Conservation (phyloP, 768 basidiomycete species). For the Hygrophorus pudorinus region DNA sequence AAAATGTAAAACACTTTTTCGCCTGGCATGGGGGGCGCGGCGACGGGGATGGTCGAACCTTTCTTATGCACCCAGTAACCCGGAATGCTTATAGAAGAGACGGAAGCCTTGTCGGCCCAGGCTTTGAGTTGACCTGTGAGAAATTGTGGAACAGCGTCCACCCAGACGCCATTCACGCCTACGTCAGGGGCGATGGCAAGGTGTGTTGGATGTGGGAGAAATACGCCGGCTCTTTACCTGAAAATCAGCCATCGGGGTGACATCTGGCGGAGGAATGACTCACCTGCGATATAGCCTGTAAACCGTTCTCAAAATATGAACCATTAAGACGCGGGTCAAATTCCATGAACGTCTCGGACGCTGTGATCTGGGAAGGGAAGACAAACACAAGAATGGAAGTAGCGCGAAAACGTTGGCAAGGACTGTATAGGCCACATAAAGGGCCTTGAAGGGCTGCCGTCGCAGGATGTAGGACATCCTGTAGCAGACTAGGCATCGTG, state of each 20-base stretch:
- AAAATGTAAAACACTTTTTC: slow-evolving; percentile 50
- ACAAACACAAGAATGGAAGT: slow-evolving; percentile 37
- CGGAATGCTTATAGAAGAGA: slow-evolving; percentile 34
- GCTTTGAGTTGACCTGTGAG: slow-evolving; percentile 33
- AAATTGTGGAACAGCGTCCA: slow-evolving; percentile 31
- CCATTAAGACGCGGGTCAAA: slow-evolving; percentile 26
- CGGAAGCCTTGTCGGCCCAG: slow-evolving; percentile 29
- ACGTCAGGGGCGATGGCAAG: slow-evolving; percentile 17
- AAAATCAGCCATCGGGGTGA: background rate
- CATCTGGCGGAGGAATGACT: slow-evolving; percentile 2
- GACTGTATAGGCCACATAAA: slow-evolving; percentile 36
- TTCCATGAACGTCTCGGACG: slow-evolving; percentile 40
- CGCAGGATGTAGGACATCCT: no score
- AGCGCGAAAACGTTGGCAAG: slow-evolving; percentile 30
- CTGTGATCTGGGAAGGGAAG: slow-evolving; percentile 27
- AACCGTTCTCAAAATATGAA: slow-evolving; percentile 23
- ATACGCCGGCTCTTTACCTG: no score
- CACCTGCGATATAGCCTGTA: slow-evolving; percentile 14
- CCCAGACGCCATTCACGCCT: slow-evolving; percentile 40
- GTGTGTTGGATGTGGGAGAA: no score
- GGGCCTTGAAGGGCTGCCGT: slow-evolving; percentile 36
- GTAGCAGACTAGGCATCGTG: no score
- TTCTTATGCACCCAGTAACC: slow-evolving; percentile 49
- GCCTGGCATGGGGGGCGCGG: slow-evolving; percentile 30
- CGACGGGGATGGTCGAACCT: slow-evolving; percentile 23